These are phyloP conservation scores for Gossypium lobatum DNA, from an alignment of 441 rosid genomes.

Conservation along the genomic window DNA sequence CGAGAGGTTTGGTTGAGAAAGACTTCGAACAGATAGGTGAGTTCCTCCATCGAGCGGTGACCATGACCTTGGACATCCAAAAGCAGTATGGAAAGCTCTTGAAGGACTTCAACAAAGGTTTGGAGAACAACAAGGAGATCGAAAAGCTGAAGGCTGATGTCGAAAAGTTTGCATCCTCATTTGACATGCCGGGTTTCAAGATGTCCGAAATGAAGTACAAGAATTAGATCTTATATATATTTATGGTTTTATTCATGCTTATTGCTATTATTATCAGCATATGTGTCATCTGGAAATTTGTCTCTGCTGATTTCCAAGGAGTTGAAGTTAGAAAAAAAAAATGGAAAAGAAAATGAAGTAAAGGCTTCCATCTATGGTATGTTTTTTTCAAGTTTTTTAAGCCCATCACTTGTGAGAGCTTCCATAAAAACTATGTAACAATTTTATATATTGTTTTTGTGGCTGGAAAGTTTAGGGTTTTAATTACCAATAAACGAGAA, in stretches of 20 bases:
- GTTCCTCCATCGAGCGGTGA: constrained; percentile 84
- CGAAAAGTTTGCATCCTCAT: constrained; percentile 82
- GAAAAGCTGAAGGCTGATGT: constrained; percentile 83
- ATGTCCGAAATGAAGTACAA: constrained; percentile 88
- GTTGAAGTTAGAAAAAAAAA: too few relatives aligned
- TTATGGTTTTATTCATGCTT: not conserved
- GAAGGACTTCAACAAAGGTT: constrained; percentile 98
- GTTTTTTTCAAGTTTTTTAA: not conserved
- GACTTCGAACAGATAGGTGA: constrained; percentile 93
- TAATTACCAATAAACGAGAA: constrained; percentile 2
- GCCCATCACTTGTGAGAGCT: not conserved
- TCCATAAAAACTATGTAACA: not conserved
- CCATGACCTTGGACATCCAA: constrained; percentile 74
- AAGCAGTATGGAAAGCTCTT: constrained; percentile 81
- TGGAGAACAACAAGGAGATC: constrained; percentile 84
- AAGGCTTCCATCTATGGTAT: not conserved
- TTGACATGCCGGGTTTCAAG: constrained; percentile 89
- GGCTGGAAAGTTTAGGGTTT: not conserved
- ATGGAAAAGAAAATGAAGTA: not conserved
- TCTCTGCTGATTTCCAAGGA: not conserved
- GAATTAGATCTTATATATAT: constrained; percentile 33
- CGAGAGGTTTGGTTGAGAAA: constrained; percentile 89
- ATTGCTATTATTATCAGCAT: not conserved
- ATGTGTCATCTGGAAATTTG: not conserved
- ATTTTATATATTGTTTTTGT: not conserved